Evolutionary conservation across 768 basidiomycete genomes (phyloP).

Genomic region (Rubroboletus pulcherrimus): DNA sequence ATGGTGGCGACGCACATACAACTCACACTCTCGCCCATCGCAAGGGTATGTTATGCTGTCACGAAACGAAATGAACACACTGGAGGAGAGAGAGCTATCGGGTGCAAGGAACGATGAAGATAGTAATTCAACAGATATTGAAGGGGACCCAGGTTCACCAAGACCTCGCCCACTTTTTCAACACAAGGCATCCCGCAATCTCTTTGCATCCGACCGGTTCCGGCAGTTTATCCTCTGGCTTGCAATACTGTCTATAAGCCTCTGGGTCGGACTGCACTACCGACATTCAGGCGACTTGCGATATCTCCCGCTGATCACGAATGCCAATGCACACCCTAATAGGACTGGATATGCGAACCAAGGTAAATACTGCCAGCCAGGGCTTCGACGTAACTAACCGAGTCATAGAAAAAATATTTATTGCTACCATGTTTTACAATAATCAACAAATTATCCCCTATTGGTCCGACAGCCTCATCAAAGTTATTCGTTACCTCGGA

Average conservation of each 20-base stretch:
- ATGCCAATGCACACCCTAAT: conserved; percentile 9
- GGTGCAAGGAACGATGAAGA: not conserved
- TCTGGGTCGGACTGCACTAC: conserved; percentile 5
- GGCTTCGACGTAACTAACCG: not conserved
- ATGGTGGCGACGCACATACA: not conserved
- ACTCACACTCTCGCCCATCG: not conserved
- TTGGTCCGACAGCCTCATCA: conserved; percentile 36
- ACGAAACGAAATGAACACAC: conserved; percentile 3
- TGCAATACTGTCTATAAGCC: not conserved
- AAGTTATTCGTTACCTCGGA: conserved; percentile 37
- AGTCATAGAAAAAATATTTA: conserved; percentile 15
- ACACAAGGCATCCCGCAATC: not conserved
- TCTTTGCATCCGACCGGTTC: not conserved
- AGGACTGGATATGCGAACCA: conserved; percentile 14
- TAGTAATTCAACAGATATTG: not conserved
- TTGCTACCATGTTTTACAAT: conserved; percentile 37
- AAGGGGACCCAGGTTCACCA: not conserved
- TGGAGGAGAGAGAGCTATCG: not conserved
- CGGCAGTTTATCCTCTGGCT: conserved; percentile 8
- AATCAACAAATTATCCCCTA: conserved; percentile 37
- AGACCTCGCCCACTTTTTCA: not conserved
- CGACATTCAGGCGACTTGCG: conserved; percentile 7
- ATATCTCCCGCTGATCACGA: conserved; percentile 12
- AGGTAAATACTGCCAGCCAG: conserved; percentile 1
- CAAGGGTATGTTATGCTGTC: conserved; percentile 10